Evolutionary conservation across 139 green algal species (phyloP).

Genomic region (Chlorella sp.): DNA sequence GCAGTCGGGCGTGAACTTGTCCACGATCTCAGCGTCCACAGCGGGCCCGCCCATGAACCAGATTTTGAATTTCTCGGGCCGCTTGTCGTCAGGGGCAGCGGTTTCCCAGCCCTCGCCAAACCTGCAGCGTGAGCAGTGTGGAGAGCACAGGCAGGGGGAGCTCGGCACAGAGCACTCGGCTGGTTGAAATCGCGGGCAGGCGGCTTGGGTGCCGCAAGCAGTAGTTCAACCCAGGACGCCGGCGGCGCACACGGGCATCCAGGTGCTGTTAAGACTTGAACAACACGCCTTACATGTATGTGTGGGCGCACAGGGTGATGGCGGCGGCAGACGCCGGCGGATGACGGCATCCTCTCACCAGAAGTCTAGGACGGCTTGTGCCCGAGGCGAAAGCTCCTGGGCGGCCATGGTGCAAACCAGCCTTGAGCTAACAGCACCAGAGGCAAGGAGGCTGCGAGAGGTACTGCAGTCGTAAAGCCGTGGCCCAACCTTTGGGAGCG

Average conservation of each 20-base stretch:
- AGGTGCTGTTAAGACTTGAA: too few relatives aligned
- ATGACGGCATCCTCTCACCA: slow-evolving; percentile 17
- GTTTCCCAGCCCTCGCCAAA: slow-evolving; percentile 36
- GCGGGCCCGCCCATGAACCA: slow-evolving; percentile 23
- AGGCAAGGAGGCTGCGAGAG: neutral
- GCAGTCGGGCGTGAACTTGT: slow-evolving; percentile 18
- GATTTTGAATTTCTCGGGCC: neutral
- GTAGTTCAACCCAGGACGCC: too few relatives aligned
- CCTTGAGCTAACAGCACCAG: neutral
- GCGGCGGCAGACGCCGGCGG: too few relatives aligned
- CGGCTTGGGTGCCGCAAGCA: neutral
- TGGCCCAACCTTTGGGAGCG: too few relatives aligned
- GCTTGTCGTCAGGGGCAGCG: neutral
- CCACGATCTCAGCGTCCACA: slow-evolving; percentile 33
- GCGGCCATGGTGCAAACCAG: neutral
- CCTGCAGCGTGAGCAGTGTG: neutral
- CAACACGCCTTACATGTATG: too few relatives aligned
- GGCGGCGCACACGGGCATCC: too few relatives aligned
- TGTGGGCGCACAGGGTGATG: too few relatives aligned
- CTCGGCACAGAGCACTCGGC: neutral
- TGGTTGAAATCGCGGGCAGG: neutral
- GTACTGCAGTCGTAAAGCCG: neutral
- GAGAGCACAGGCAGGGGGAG: neutral
- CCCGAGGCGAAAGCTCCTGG: neutral
- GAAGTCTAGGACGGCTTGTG: slow-evolving; percentile 29